These are phyloP conservation scores for Geranium brycei DNA, from an alignment of 345 rosid genomes.

Conservation along the genomic window DNA sequence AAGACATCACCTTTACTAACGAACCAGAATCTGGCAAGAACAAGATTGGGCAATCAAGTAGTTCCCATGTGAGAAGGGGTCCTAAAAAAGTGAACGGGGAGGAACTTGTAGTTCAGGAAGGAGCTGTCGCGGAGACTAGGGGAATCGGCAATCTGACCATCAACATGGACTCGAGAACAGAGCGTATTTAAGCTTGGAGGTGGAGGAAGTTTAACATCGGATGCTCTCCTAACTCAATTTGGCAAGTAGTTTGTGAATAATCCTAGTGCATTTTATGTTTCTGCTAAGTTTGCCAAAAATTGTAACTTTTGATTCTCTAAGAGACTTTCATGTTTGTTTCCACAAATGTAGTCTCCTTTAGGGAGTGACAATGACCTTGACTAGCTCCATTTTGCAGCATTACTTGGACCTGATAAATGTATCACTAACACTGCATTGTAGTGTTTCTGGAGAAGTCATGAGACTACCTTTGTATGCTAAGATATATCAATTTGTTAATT, in stretches of 20 bases:
- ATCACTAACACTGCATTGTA: no score
- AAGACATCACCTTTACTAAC: background rate
- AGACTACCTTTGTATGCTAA: no score
- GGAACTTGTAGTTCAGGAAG: slow-evolving; percentile 19
- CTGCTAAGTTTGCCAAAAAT: slow-evolving; percentile 12
- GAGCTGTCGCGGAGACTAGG: slow-evolving; percentile 23
- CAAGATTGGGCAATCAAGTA: slow-evolving; percentile 30
- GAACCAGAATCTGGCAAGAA: slow-evolving; percentile 4
- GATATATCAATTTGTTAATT: no score
- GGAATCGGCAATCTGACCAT: no score
- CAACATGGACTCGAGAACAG: slow-evolving; percentile 51
- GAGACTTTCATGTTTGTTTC: background rate
- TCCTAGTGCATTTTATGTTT: slow-evolving; percentile 13
- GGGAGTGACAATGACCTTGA: no score
- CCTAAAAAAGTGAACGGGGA: slow-evolving; percentile 15
- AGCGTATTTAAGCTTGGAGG: slow-evolving; percentile 57
- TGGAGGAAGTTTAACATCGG: slow-evolving; percentile 15
- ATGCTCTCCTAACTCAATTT: slow-evolving; percentile 4
- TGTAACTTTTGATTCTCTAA: background rate
- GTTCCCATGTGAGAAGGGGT: slow-evolving; percentile 18
- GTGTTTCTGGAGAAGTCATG: no score
- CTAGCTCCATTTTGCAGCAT: no score
- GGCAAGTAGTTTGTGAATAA: slow-evolving; percentile 10
- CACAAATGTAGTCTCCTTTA: background rate
- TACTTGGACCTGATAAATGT: no score